Conservation (phyloP, 176 grass and related monocot genomes). For the Cenchrus americanus region DNA sequence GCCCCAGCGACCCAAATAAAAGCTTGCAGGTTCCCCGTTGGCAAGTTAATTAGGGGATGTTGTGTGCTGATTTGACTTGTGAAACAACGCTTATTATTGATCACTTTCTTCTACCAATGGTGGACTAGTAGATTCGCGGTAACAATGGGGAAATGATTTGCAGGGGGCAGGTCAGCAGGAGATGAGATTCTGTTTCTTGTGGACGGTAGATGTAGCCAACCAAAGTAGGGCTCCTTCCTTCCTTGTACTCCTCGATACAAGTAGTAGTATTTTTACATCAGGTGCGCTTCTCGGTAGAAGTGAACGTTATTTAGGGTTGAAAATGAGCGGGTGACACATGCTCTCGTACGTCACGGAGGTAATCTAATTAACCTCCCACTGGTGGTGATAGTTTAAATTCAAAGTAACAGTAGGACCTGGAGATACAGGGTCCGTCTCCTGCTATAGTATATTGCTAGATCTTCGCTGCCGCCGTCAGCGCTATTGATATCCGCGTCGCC, state of each 20-base stretch:
- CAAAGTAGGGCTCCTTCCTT: no score
- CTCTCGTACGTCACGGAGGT: neutral
- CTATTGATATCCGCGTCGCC: neutral
- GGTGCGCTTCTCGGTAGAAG: neutral
- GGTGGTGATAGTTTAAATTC: neutral
- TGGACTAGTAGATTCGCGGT: neutral
- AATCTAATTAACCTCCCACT: neutral
- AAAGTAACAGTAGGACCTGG: neutral
- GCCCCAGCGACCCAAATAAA: neutral
- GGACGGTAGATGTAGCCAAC: no score
- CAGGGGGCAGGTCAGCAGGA: neutral
- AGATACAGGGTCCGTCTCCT: neutral
- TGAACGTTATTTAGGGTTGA: neutral
- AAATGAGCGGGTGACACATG: neutral
- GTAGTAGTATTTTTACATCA: neutral
- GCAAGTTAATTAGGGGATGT: neutral
- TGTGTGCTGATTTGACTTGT: neutral
- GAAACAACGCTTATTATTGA: no score
- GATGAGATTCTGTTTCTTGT: neutral
- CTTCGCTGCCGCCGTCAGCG: neutral
- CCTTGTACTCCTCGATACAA: no score
- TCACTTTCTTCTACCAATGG: neutral
- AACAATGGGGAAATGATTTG: neutral
- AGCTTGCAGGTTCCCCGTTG: neutral
- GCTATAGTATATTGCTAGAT: neutral